A percentile compares a stretch with the other conserved stretches of the same genome.
These are phyloP conservation scores for Metarhizium humberi DNA, from an alignment of 2,329 filamentous ascomycete genomes.

Conservation along the genomic window DNA sequence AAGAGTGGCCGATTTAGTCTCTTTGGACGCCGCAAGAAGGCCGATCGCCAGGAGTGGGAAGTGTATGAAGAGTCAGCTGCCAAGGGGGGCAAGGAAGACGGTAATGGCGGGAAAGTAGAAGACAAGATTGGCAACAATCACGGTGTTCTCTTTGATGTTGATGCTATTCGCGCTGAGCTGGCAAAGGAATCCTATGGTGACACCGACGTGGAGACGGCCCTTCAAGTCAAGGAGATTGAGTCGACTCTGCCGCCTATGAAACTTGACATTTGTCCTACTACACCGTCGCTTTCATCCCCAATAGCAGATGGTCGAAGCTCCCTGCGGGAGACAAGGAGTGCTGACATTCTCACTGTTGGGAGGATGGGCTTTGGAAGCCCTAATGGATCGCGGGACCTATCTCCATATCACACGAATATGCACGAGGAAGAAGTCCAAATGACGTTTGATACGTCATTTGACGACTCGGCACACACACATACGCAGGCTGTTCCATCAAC, in stretches of 20 bases:
- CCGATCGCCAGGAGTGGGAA: conserved; percentile 84
- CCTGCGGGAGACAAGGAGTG: conserved; percentile 38
- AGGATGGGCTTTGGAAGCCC: not conserved
- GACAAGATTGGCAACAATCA: conserved; percentile 40
- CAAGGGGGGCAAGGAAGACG: conserved; percentile 24
- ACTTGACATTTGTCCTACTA: conserved; percentile 44
- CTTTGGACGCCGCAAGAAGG: conserved; percentile 75
- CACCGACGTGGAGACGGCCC: conserved; percentile 38
- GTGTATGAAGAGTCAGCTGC: conserved; percentile 66
- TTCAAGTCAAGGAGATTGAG: conserved; percentile 70
- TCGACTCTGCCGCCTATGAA: conserved; percentile 88
- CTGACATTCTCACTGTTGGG: conserved; percentile 24
- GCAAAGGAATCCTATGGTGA: conserved; percentile 50
- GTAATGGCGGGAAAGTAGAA: conserved; percentile 25
- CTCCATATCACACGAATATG: conserved; percentile 16
- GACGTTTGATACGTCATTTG: conserved; percentile 61
- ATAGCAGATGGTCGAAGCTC: conserved; percentile 9
- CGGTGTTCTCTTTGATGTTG: conserved; percentile 83
- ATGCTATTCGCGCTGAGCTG: conserved; percentile 82
- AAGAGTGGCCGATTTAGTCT: conserved; percentile 52
- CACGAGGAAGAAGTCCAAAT: conserved; percentile 51
- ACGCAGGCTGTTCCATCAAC: conserved; percentile 13
- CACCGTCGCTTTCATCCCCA: conserved; percentile 16
- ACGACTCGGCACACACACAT: conserved; percentile 21
- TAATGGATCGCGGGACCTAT: conserved; percentile 10